These are phyloP conservation scores for Epichloe gansuensis DNA, from an alignment of 2,329 filamentous ascomycete species.

Conservation along the genomic window DNA sequence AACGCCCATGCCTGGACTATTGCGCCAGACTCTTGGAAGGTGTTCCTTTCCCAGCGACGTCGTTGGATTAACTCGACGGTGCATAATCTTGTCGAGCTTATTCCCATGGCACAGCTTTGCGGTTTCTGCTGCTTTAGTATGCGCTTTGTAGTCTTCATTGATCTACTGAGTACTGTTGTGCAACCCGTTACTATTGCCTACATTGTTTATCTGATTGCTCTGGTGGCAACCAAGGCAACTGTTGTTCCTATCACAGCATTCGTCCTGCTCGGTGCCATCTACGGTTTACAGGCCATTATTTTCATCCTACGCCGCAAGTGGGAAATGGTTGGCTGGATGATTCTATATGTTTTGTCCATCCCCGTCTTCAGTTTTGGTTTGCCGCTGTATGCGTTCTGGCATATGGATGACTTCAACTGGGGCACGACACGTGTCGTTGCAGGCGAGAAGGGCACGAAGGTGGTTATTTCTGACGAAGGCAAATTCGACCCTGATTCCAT, in stretches of 20 bases:
- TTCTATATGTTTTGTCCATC: slow-evolving; percentile 84
- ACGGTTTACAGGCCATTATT: slow-evolving; percentile 92
- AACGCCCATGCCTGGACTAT: slow-evolving; percentile 92
- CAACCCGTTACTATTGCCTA: slow-evolving; percentile 88
- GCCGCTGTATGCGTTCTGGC: slow-evolving; percentile 93
- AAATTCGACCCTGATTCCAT: slow-evolving; percentile 92
- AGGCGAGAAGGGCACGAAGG: slow-evolving; percentile 82
- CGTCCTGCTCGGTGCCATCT: slow-evolving; percentile 85
- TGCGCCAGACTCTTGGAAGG: slow-evolving; percentile 82
- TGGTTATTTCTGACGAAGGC: slow-evolving; percentile 91
- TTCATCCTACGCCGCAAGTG: slow-evolving; percentile 95
- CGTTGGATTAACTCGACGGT: slow-evolving; percentile 99
- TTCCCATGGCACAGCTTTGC: slow-evolving; percentile 85
- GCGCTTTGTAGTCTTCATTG: slow-evolving; percentile 94
- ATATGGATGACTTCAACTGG: slow-evolving; percentile 99
- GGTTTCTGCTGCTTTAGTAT: slow-evolving; percentile 99
- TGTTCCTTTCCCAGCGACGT: slow-evolving; percentile 96
- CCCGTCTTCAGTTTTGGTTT: slow-evolving; percentile 85
- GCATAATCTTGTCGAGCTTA: slow-evolving; percentile 92
- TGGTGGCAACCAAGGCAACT: slow-evolving; percentile 47
- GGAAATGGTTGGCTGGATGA: slow-evolving; percentile 99
- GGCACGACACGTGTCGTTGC: slow-evolving; percentile 96
- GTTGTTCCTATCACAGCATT: slow-evolving; percentile 77
- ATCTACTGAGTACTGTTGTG: slow-evolving; percentile 81
- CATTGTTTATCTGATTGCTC: slow-evolving; percentile 77